phyloP scores from a whole-genome alignment of 164 flowering plant species.

The Macadamia tetraphylla region DNA sequence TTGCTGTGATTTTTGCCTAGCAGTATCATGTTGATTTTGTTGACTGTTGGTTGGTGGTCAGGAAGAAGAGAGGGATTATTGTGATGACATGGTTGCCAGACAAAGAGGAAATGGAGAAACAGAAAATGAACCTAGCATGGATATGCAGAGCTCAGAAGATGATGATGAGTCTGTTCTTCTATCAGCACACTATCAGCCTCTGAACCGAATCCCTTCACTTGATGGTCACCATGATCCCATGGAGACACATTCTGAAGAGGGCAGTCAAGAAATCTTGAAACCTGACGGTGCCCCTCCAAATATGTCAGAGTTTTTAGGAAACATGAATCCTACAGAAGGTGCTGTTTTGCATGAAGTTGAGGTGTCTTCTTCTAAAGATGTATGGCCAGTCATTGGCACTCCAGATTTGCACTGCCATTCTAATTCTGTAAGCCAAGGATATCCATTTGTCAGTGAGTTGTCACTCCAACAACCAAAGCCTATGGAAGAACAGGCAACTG shows the following conservation, averaged over 20 bases:
- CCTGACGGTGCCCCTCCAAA: constrained; percentile 21
- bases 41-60: constrained; percentile 18
- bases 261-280: constrained; percentile 11
- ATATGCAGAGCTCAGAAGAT: constrained; percentile 14
- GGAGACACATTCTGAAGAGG: constrained; percentile 18
- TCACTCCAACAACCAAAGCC: constrained; percentile 33
- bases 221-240: constrained; percentile 18
- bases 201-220: constrained; percentile 20
- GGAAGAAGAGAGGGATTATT: constrained; percentile 32
- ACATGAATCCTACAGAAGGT: constrained; percentile 23
- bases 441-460: constrained; percentile 31
- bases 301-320: constrained; percentile 22
- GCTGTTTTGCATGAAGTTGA: constrained; percentile 24
- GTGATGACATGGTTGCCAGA: constrained; percentile 18
- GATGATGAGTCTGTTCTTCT: constrained; percentile 14
- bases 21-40: background rate
- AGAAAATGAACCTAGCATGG: constrained; percentile 14
- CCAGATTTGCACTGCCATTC: constrained; percentile 34
- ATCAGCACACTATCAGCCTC: constrained; percentile 12
- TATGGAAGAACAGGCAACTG: constrained; percentile 22
- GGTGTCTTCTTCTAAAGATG: constrained; percentile 29
- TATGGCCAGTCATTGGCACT: constrained; percentile 37
- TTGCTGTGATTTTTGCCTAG: background rate
- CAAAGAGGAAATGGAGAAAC: constrained; percentile 15
- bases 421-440: constrained; percentile 30